A percentile compares a stretch with the other conserved stretches of the same genome.
phyloP scores from a whole-genome alignment of 1,139 yeast species.

The Meyerozyma sp. region DNA sequence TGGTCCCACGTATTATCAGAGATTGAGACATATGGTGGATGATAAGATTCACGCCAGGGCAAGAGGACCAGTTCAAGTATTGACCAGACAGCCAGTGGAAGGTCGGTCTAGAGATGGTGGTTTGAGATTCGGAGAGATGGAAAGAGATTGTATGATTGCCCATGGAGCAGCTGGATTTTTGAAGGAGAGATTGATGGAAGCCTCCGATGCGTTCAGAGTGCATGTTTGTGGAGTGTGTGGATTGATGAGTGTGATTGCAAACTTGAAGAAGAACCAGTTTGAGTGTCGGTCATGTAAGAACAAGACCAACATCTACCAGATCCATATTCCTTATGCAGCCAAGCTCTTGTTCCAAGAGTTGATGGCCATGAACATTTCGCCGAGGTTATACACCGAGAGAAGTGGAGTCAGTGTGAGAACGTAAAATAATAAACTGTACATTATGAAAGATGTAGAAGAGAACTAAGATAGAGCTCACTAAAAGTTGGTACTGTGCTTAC shows the following conservation, averaged over 20 bases:
- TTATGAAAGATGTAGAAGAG: neutral
- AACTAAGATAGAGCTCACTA: neutral
- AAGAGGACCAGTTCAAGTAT: constrained; percentile 96
- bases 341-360: constrained; percentile 94
- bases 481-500: neutral
- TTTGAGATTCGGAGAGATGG: constrained; percentile 99
- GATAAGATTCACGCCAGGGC: constrained; percentile 99
- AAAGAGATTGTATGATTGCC: constrained; percentile 99
- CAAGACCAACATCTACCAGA: constrained; percentile 96
- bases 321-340: constrained; percentile 96
- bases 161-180: constrained; percentile 98
- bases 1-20: constrained; percentile 98
- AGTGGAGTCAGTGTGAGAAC: constrained; percentile 37
- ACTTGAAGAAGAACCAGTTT: constrained; percentile 91
- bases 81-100: constrained; percentile 98
- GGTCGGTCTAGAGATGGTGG: constrained; percentile 99
- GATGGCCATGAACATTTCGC: constrained; percentile 97
- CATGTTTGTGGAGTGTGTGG: constrained; percentile 99
- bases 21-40: constrained; percentile 98
- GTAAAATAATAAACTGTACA: constrained; percentile 1
- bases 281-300: constrained; percentile 98
- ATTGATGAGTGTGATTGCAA: constrained; percentile 95
- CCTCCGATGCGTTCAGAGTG: constrained; percentile 97
- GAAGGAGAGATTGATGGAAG: constrained; percentile 97
- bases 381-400: constrained; percentile 72